Evolutionary conservation across 106 monocot species (phyloP).

Genomic region (Posidonia australis): DNA sequence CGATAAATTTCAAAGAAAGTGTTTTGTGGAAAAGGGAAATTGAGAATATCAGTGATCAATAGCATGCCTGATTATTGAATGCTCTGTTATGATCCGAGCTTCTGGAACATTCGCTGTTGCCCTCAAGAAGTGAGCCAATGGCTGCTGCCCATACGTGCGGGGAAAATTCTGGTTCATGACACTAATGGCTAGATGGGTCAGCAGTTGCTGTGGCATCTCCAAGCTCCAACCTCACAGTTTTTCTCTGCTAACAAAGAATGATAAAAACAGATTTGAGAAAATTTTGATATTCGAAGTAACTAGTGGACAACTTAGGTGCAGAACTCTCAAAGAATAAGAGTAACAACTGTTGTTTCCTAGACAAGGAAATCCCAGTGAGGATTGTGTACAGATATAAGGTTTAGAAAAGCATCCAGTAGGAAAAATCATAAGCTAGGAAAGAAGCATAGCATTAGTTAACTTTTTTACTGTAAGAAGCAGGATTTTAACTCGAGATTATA

Average conservation of each 20-base stretch:
- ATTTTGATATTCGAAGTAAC: too few relatives aligned
- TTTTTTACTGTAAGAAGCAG: too few relatives aligned
- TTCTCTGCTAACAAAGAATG: constrained; percentile 41
- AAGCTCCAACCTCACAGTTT: constrained; percentile 75
- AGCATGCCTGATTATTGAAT: constrained; percentile 20
- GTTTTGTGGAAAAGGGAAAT: not conserved
- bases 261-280: too few relatives aligned
- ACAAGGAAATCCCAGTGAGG: too few relatives aligned
- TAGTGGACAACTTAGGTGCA: too few relatives aligned
- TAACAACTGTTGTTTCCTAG: too few relatives aligned
- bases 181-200: constrained; percentile 43
- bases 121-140: constrained; percentile 64
- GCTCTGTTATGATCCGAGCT: constrained; percentile 60
- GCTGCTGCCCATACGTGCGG: constrained; percentile 71
- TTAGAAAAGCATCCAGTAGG: too few relatives aligned
- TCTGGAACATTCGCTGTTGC: constrained; percentile 44
- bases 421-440: too few relatives aligned
- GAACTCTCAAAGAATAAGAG: too few relatives aligned
- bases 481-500: too few relatives aligned
- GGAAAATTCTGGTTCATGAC: constrained; percentile 57
- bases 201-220: constrained; percentile 58
- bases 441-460: too few relatives aligned
- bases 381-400: too few relatives aligned
- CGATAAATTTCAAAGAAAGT: not conserved
- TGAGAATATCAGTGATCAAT: not conserved